Conservation (phyloP, 2,329 filamentous ascomycete species). For the Ophiocordyceps australis region DNA sequence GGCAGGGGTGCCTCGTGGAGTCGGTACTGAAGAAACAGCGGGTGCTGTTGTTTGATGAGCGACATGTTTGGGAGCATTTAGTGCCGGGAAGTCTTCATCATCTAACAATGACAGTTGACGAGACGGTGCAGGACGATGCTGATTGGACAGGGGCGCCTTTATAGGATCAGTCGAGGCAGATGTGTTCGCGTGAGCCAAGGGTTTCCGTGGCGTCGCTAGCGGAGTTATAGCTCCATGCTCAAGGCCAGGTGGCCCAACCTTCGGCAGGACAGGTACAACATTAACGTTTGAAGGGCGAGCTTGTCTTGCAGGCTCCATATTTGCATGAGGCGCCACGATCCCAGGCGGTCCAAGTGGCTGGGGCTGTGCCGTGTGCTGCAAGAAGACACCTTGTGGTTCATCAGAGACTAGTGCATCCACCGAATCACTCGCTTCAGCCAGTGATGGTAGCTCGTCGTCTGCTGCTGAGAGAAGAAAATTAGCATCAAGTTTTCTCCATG, state of each 20-base stretch:
- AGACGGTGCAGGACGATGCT: too few relatives aligned
- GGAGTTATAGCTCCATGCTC: conserved; percentile 12
- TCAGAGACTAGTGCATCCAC: conserved; percentile 55
- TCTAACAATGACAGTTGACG: too few relatives aligned
- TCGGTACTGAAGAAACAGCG: conserved; percentile 14
- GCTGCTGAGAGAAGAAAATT: conserved; percentile 16
- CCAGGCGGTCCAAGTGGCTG: conserved; percentile 11
- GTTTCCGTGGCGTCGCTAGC: conserved; percentile 14
- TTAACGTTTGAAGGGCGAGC: conserved; percentile 7
- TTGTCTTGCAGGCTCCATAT: conserved; percentile 5
- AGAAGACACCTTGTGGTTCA: conserved; percentile 11
- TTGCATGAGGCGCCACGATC: conserved; percentile 7
- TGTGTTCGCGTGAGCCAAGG: conserved; percentile 24
- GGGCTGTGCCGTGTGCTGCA: conserved; percentile 1
- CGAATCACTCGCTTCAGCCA: conserved; percentile 43
- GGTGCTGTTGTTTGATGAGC: conserved; percentile 13
- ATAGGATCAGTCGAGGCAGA: conserved; percentile 28
- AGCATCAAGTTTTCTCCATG: too few relatives aligned
- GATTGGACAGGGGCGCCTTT: too few relatives aligned
- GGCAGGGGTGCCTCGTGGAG: conserved; percentile 14
- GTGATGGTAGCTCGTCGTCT: conserved; percentile 45
- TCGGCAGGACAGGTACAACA: conserved; percentile 10
- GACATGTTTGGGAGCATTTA: conserved; percentile 25
- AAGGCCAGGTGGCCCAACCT: conserved; percentile 8
- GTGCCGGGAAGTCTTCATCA: conserved; percentile 45